Conservation (phyloP, 257 asterid species). For the Solanum peruvianum region DNA sequence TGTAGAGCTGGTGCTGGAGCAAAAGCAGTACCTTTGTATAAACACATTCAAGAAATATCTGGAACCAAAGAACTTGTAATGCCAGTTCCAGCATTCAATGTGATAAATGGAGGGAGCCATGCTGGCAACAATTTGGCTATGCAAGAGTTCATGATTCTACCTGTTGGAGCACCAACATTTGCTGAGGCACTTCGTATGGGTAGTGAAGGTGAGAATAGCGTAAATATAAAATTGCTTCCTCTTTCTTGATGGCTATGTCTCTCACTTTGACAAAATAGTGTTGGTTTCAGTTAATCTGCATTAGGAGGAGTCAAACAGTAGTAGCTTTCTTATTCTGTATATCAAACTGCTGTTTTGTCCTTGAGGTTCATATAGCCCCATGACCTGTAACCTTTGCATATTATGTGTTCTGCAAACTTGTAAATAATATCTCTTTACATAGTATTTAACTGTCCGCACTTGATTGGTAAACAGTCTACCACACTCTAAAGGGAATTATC, state of each 20-base stretch:
- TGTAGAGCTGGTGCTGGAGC: slow-evolving; percentile 99
- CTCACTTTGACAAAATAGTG: not conserved
- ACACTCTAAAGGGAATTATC: slow-evolving; percentile 84
- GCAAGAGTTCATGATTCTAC: slow-evolving; percentile 97
- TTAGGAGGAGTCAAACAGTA: not conserved
- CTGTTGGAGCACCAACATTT: slow-evolving; percentile 86
- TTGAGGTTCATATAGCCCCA: not conserved
- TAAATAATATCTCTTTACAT: not conserved
- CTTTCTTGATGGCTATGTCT: not conserved
- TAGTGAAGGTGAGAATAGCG: slow-evolving; percentile 60
- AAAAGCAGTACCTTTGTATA: slow-evolving; percentile 70
- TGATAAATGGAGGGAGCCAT: slow-evolving; percentile 96
- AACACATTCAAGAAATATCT: slow-evolving; percentile 84
- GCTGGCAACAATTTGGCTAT: slow-evolving; percentile 97
- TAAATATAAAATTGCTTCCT: not conserved
- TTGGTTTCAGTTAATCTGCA: not conserved
- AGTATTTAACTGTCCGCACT: not conserved
- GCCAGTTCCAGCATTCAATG: slow-evolving; percentile 99
- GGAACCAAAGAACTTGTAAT: slow-evolving; percentile 82
- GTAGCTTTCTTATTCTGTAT: not conserved
- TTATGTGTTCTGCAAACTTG: not conserved
- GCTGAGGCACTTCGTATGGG: slow-evolving; percentile 92
- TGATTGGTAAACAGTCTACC: slow-evolving; percentile 56
- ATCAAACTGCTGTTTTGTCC: not conserved
- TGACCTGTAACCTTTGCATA: not conserved